Conservation (phyloP, 768 basidiomycete genomes). For the Mycena latifolia region DNA sequence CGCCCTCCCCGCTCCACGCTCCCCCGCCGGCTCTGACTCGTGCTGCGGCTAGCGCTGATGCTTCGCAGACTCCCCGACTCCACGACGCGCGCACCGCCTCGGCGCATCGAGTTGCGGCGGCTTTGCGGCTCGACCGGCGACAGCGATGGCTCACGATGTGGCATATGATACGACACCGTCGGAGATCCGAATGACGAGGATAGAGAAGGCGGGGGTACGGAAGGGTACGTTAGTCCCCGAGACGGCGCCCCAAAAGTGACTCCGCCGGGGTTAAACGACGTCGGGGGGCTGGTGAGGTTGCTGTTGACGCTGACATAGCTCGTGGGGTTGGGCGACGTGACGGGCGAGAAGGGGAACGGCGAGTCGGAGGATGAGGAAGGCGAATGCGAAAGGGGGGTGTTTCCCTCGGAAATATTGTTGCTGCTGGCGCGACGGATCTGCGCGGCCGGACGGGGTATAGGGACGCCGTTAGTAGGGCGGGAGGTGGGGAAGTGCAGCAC, state of each 20-base stretch:
- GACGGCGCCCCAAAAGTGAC: slow-evolving; percentile 48
- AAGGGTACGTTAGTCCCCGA: slow-evolving; percentile 77
- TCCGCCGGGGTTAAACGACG: slow-evolving; percentile 62
- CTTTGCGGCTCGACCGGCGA: slow-evolving; percentile 68
- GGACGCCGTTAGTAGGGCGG: slow-evolving; percentile 62
- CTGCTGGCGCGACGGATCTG: slow-evolving; percentile 66
- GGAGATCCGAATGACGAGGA: slow-evolving; percentile 86
- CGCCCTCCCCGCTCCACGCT: slow-evolving; percentile 74
- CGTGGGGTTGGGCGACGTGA: slow-evolving; percentile 58
- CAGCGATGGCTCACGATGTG: slow-evolving; percentile 60
- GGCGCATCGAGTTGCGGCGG: slow-evolving; percentile 62
- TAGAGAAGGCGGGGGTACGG: slow-evolving; percentile 85
- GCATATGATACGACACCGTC: slow-evolving; percentile 60
- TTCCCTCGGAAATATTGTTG: slow-evolving; percentile 61
- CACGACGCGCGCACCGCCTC: slow-evolving; percentile 49
- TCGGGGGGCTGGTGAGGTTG: slow-evolving; percentile 80
- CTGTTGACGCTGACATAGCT: slow-evolving; percentile 72
- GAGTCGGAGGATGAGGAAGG: slow-evolving; percentile 72
- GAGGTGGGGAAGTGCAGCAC: slow-evolving; percentile 49
- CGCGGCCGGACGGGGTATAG: slow-evolving; percentile 80
- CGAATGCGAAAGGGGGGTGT: slow-evolving; percentile 74
- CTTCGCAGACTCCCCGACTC: slow-evolving; percentile 49
- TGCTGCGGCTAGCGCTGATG: slow-evolving; percentile 51
- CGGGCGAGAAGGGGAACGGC: slow-evolving; percentile 76
- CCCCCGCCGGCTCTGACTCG: too few relatives aligned